Base-by-base conservation (phyloP, 257 asterid genomes). In the Lantana camara region DNA sequence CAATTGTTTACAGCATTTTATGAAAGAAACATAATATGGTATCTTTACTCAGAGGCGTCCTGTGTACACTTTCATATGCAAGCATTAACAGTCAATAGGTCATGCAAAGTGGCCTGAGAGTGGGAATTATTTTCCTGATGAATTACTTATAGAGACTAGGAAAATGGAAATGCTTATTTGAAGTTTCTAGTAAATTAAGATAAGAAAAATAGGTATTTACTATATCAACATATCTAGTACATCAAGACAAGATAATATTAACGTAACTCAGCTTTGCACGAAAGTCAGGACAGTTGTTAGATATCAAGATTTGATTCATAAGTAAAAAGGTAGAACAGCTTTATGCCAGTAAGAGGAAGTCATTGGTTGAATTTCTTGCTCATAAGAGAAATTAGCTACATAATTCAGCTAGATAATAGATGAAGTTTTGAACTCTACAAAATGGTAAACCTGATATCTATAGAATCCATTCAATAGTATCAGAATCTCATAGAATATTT, bases 1-100 rank as follows among this genome's bases (percentile, higher is more conserved):
- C 58, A 72, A 42, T 41, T 49, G 63, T 54, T 66, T 60, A 57
- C 70, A 72, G 60, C 46, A 40, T 53, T 60, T 58, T 2, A 66
- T 66, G 50, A 57, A 41, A 42, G 61, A 52, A 40, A 38, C 40
- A 16, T 63, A 37, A 12, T n/a, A 12, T 40, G 30, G 48, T 22
- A 52, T 51, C 40, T 38, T 45, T 37, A 55, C 53, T 17, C 48
- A 44, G 9, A 46, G 19, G 63, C 42, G 40, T 64, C 50, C 24
- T 44, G 44, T n/a, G 49, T 63, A 55, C 64, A 13, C 23, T 47
- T 45, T 57, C 65, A 44, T n/a, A n/a, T 40, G 27, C 37, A 50
- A 27, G 57, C 72, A 64, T n/a, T n/a, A n/a, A 20, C 47, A 0
- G 17, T 38, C 11, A 51, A 37, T 20, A 22, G 55, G 38, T 51